Evolutionary conservation across 306 rosid species (phyloP), one percentile per base, ranked within the genome.

Genomic region (Cucurbita argyrosperma): DNA sequence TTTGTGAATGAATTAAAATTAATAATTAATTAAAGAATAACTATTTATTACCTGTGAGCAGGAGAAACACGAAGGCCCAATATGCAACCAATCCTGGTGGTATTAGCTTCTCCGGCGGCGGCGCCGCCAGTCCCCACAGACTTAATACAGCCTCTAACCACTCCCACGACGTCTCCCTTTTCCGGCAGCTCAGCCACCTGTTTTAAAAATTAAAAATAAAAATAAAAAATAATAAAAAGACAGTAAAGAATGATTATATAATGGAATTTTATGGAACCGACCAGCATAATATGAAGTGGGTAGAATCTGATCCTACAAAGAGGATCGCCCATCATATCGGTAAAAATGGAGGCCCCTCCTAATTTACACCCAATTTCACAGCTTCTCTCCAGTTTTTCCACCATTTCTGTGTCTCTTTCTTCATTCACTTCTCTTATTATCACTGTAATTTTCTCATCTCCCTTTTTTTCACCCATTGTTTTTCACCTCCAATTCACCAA

Each of bases 11-110:
- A 23, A 23, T 23, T 23, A 23, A 26, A 26, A 26, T 26, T 1
- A 26, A 26, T 26, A 26, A 26, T 26, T 26, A 26, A 26, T 26
- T 26, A 26, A 26, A 26, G 30, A 26, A 30, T 30, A 30, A 30
- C 4, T 30, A 30, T 30, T 30, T 30, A 30, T 30, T 30, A 30
- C 96, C 91, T 75, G 78, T 82, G 82, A 63, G 82, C 37, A 69
- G 91, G 93, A 75, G 96, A 88, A 64, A 90, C 93, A 21, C 93
- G 81, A 69, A 90, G 96, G 76, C 96, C 96, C 35, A 88, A 76
- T 47, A 90, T 81, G 72, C 85, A 88, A 53, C 93, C 96, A 51
- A 90, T 86, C 78, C 83, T 85, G 76, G 80, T 60, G 77, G 85
- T 56, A 52, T 82, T 65, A 62, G 79, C 79, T 74, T 49, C 77